Evolutionary conservation across 768 basidiomycete species (phyloP).

Genomic region (Boletus eberwhitei): DNA sequence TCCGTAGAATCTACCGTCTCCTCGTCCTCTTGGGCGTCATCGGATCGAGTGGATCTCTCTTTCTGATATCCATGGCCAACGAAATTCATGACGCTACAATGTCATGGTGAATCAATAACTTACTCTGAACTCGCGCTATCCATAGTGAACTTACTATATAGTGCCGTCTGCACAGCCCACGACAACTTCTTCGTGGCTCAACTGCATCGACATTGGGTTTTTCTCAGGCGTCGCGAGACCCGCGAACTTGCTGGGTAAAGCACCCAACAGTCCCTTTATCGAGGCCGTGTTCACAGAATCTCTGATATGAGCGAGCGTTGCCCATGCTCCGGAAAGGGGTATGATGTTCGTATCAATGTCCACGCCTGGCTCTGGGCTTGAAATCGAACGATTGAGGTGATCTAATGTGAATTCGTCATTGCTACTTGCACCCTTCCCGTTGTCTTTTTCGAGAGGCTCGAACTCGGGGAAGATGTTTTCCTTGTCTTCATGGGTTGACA

Average conservation of each 20-base stretch:
- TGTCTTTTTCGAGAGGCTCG: slow-evolving; percentile 22
- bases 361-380: slow-evolving; percentile 38
- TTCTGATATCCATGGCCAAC: slow-evolving; percentile 55
- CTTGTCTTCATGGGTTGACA: slow-evolving; percentile 76
- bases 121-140: background rate
- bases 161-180: slow-evolving; percentile 90
- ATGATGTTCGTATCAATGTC: slow-evolving; percentile 65
- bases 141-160: slow-evolving; percentile 64
- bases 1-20: slow-evolving; percentile 12
- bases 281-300: slow-evolving; percentile 28
- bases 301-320: slow-evolving; percentile 49
- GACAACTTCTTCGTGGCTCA: slow-evolving; percentile 88
- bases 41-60: slow-evolving; percentile 13
- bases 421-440: background rate
- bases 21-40: slow-evolving; percentile 8
- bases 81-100: slow-evolving; percentile 55
- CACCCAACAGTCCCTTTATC: slow-evolving; percentile 59
- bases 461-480: slow-evolving; percentile 23
- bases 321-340: slow-evolving; percentile 75
- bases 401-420: slow-evolving; percentile 8
- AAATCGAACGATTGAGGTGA: slow-evolving; percentile 8
- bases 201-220: slow-evolving; percentile 93
- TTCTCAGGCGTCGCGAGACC: slow-evolving; percentile 86
- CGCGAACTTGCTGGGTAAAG: slow-evolving; percentile 63
- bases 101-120: slow-evolving; percentile 11